Conservation (phyloP, 805 yeast genomes). For the Yarrowia divulgata region DNA sequence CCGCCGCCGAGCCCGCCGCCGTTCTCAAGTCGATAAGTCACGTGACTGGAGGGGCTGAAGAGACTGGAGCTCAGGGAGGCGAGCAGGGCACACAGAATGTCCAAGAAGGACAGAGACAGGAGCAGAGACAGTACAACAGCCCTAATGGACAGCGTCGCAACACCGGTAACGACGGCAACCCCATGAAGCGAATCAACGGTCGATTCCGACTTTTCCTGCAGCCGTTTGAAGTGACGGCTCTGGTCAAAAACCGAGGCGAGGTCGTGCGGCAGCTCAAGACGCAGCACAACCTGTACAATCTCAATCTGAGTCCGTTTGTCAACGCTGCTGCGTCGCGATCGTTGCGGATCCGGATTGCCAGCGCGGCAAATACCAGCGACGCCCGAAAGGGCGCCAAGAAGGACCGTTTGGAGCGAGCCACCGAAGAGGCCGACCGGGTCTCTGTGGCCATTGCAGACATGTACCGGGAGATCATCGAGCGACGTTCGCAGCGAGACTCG, state of each 20-base stretch:
- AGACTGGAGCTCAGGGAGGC: too few species aligned
- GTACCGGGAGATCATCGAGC: background rate
- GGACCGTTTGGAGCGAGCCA: too few species aligned
- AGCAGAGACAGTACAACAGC: background rate
- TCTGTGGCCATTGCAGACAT: background rate
- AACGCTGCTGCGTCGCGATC: background rate
- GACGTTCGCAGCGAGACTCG: background rate
- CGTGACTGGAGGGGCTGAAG: too few species aligned
- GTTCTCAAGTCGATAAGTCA: background rate
- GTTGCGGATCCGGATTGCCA: background rate
- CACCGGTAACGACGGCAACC: background rate
- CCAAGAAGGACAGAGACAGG: background rate
- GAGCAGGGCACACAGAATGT: too few species aligned
- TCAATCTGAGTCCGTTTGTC: background rate
- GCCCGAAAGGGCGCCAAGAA: background rate
- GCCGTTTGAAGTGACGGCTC: slow-evolving; percentile 9
- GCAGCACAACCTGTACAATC: background rate
- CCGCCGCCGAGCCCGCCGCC: background rate
- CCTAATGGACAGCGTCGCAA: background rate
- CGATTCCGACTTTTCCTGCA: slow-evolving; percentile 7
- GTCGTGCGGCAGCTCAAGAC: background rate
- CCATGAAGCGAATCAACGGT: background rate
- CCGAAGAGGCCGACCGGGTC: background rate
- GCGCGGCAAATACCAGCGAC: background rate
- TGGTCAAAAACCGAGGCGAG: background rate